Base-by-base conservation (phyloP, 805 yeast species). In the Yamadazyma olivae region DNA sequence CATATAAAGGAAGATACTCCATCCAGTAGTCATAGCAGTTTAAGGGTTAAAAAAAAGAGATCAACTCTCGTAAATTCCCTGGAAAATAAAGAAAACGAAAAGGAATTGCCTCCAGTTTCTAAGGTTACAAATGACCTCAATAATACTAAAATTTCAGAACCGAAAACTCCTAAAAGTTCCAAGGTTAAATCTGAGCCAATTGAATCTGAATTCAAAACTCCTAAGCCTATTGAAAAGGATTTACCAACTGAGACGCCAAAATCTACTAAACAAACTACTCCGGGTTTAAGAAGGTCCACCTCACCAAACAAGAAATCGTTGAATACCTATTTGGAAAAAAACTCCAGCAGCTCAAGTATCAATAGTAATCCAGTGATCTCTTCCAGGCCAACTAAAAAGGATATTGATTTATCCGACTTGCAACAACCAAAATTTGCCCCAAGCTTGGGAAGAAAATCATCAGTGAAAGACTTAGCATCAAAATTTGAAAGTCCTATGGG, bases 291-390 rank as follows among this genome's bases (percentile, higher is more conserved):
- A 36, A 50, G 71, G 40, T 64, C 71, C 1, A 47, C 55, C 1
- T 66, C 71, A 1, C 71, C 71, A 3, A 64, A 58, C 36, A 67
- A 66, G 35, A 64, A 60, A 40, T 59, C 57, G 23, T 44, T 59
- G 29, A 54, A 46, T 27, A 32, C 50, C 2, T 36, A 43, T 17
- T 40, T 52, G 21, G 48, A 44, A 9, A 27, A 30, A 16, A 27
- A 29, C 7, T 12, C 30, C 9, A 25, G 30, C 10, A 25, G 25
- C 19, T 26, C 36, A 4, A 32, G 35, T 17, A 14, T 32, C 22
- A 26, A 12, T 17, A 26, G 9, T 17, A 21, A 14, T 15, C 30
- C 19, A 7, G 38, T 56, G 10, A 56, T 57, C 1, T 56, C 62
- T 3, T 54, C 59, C 17, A 42, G 44, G 14, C 43, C 48, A 3